Evolutionary conservation across 1,284 basidiomycete genomes (phyloP), one percentile per base, ranked within the genome.

Genomic region (Pseudozyma hubeiensis): DNA sequence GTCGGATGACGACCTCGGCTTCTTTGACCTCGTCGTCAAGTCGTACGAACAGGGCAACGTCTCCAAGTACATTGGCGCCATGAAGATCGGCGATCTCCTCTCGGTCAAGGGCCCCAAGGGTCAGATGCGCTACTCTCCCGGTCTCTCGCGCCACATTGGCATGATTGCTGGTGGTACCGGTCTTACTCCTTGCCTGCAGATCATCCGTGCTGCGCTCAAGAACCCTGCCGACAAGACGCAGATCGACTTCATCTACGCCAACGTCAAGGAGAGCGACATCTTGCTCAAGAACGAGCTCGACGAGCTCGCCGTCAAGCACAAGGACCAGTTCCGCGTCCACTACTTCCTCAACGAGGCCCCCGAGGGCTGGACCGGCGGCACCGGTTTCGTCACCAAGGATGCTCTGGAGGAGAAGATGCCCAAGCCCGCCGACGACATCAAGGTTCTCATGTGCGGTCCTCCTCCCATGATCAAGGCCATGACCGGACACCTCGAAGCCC

Each of bases 21-120:
- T 92, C 86, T 98, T 99, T 84, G 95, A 98, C 85, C 90, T 99
- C 62, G 89, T 99, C 80, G 91, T 99, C 87, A 99, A 99, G 94
- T 89, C 94, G 7, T 99, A 99, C 85, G 93, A 96, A 82, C 91
- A 93, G 84, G 97, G 97, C 65, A 98, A 97, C 87, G 92, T 99
- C 83, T 98, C 96, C 19, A 90, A 91, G 71, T 86, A 88, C 97
- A 81, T 89, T 89, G 46, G 86, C 89, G 55, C 88, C 94, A 85
- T 93, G 91, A 78, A 79, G 64, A 60, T 82, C 19, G 83, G 79
- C 88, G 96, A 72, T 85, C 90, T 88, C 45, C 88, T 97, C 78
- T 90, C 90, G 76, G 89, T 98, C 87, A 97, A 94, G 86, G 96
- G 96, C 2, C 96, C 96, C 78, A 97, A 93, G 87, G 96, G 96